Evolutionary conservation across 2,329 filamentous ascomycete species (phyloP).

Genomic region (Nemania abortiva): DNA sequence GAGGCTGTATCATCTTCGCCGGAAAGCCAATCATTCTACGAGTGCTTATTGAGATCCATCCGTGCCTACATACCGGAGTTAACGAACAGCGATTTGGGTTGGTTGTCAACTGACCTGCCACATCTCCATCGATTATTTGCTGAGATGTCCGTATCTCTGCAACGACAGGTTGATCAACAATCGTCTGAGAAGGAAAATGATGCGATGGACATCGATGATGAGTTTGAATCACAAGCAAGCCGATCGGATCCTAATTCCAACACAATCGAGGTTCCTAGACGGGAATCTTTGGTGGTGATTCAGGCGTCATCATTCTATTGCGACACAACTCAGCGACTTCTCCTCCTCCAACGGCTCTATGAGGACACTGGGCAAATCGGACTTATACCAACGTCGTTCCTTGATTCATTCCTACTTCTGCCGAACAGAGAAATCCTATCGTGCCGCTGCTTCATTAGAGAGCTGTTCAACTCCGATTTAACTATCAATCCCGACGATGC

Average conservation of each 20-base stretch:
- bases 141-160: constrained; percentile 54
- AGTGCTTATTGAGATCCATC: constrained; percentile 60
- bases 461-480: constrained; percentile 67
- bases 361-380: constrained; percentile 60
- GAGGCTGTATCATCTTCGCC: constrained; percentile 57
- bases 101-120: constrained; percentile 55
- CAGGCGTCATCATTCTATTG: constrained; percentile 61
- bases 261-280: constrained; percentile 59
- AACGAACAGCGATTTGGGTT: constrained; percentile 53
- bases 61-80: constrained; percentile 62
- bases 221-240: constrained; percentile 71
- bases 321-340: constrained; percentile 61
- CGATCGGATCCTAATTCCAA: constrained; percentile 56
- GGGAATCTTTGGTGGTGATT: constrained; percentile 57
- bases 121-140: constrained; percentile 60
- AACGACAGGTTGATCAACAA: constrained; percentile 51
- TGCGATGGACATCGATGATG: constrained; percentile 65
- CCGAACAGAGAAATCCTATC: constrained; percentile 66
- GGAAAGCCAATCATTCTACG: constrained; percentile 60
- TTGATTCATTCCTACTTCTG: constrained; percentile 63
- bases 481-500: constrained; percentile 62
- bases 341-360: constrained; percentile 59
- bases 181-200: constrained; percentile 46
- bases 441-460: constrained; percentile 62
- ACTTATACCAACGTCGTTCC: constrained; percentile 62